Base-by-base conservation (phyloP, 2,329 filamentous ascomycete species). In the Iodosphaeria phyllophila region DNA sequence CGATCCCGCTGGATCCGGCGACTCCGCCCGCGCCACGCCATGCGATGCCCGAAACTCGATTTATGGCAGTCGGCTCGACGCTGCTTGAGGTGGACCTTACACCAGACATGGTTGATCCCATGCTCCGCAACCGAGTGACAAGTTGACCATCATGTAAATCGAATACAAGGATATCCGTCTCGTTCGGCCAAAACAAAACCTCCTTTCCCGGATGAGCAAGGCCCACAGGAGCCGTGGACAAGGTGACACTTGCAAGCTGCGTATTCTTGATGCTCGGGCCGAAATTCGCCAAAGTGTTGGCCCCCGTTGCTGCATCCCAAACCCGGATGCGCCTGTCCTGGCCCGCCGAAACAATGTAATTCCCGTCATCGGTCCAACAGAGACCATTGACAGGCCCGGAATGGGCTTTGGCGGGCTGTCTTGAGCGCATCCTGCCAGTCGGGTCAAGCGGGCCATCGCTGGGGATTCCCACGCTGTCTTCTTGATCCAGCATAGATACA, bases 221-320 rank as follows among this genome's bases (percentile, higher is more conserved):
- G 6, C 62, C 55, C 1, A 55, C 56, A 0, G 83, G 80, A 1
- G 71, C 58, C 6, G 72, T 47, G 27, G 82, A 50, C 29, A 82
- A 67, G 22, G 56, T 59, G 12, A 66, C 54, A 30, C 61, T 71
- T 12, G 63, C 64, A 5, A 74, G 54, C 36, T 64, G 71, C 35
- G 54, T 60, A 44, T 93, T 93, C 23, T 73, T 74, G 20, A 93
- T 61, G 15, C 72, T 61, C 1, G 84, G 78, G 0, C 83, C 83
- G 42, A 93, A 95, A 44, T 75, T 84, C 0, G 77, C 78, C 5
- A 93, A 65, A 1, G 79, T 91, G 46, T 95, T 93, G 11, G 75
- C 75, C 3, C 83, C 82, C 0, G 69, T 79, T 0, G 60, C 60
- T 2, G 77, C 68, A 42, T 92, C 66, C 86, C 86, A 95, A 2